Evolutionary conservation across 2,329 filamentous ascomycete genomes (phyloP).

Genomic region (Penicillium sp.): DNA sequence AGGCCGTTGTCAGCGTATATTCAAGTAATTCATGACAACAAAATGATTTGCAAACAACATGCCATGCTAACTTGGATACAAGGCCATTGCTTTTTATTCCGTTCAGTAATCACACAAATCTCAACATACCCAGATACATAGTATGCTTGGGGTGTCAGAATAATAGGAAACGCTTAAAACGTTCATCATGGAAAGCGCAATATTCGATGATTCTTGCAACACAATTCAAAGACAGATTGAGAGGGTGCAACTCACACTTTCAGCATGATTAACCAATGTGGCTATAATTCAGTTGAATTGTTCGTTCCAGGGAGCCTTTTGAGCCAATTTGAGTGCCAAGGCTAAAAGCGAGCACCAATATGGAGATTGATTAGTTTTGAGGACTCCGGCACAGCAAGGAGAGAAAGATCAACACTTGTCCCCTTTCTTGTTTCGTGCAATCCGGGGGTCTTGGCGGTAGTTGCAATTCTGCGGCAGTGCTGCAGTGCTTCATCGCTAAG

Average conservation of each 20-base stretch:
- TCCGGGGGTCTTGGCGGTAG: slow-evolving; percentile 3
- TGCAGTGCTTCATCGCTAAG: not conserved
- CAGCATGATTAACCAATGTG: not conserved
- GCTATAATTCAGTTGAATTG: not conserved
- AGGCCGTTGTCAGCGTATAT: not conserved
- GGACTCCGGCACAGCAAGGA: not conserved
- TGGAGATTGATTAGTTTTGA: not conserved
- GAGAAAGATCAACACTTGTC: not conserved
- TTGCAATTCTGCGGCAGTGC: not conserved
- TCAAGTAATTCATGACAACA: not conserved
- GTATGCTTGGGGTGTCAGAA: slow-evolving; percentile 6
- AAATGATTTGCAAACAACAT: not conserved
- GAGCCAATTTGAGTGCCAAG: not conserved
- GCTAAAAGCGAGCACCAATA: not conserved
- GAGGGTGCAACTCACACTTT: not conserved
- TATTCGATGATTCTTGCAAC: not conserved
- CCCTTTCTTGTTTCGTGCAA: not conserved
- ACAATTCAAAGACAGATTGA: not conserved
- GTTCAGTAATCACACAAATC: slow-evolving; percentile 9
- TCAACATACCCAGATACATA: slow-evolving; percentile 8
- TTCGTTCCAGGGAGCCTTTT: not conserved
- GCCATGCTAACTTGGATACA: not conserved
- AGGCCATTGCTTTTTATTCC: not conserved
- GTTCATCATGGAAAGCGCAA: slow-evolving; percentile 6
- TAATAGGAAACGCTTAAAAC: slow-evolving; percentile 13